Conservation (phyloP, 148 eudicot species). For the Cornus florida region DNA sequence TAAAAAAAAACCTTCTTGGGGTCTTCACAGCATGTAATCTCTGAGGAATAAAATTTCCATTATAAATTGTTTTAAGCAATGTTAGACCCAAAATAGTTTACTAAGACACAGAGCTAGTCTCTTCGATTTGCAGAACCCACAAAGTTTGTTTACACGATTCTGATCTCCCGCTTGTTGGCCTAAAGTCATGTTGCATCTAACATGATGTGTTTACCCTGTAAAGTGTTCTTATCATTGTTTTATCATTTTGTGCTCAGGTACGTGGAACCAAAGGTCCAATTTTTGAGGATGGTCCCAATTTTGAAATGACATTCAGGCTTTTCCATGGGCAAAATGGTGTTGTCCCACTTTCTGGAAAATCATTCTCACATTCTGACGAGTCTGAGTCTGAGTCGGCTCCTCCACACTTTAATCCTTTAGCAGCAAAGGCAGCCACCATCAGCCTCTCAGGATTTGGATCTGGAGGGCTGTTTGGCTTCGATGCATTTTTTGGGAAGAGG, state of each 20-base stretch:
- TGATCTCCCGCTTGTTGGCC: neutral
- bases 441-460: constrained; percentile 80
- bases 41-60: neutral
- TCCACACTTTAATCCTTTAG: constrained; percentile 84
- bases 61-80: neutral
- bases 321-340: constrained; percentile 96
- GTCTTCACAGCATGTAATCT: neutral
- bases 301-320: constrained; percentile 81
- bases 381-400: constrained; percentile 45
- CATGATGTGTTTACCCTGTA: constrained; percentile 1
- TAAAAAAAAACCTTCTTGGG: no score
- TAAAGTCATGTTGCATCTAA: neutral
- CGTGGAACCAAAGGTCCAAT: constrained; percentile 87
- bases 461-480: constrained; percentile 85
- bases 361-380: constrained; percentile 43
- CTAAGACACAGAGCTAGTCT: neutral
- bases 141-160: neutral
- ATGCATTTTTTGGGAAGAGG: constrained; percentile 70
- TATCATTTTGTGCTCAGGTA: constrained; percentile 38
- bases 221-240: neutral
- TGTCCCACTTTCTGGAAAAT: constrained; percentile 85
- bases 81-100: neutral
- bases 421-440: constrained; percentile 95
- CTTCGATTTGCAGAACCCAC: neutral
- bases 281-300: constrained; percentile 98